Base-by-base conservation (phyloP, 495 filamentous ascomycete genomes). In the Acidomyces sp. region DNA sequence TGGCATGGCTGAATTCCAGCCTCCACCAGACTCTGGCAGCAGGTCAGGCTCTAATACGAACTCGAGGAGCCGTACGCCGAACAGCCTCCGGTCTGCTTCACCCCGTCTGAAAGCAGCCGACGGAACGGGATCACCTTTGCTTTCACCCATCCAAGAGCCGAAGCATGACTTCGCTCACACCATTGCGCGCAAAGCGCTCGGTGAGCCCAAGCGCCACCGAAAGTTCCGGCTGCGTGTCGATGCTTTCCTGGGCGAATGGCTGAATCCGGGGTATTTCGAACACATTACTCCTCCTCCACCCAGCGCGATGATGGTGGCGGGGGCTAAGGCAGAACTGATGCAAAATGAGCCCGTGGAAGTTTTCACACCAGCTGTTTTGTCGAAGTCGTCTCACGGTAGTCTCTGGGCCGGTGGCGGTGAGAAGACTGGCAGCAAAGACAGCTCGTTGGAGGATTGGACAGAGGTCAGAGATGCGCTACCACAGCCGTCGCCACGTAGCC, bases 171-270 rank as follows among this genome's bases (percentile, higher is more conserved):
- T 50, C 6, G 41, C 36, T 17, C 47, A 46, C 32, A 38, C 36
- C 3, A 32, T 43, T 17, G 48, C 43, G 0, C 20, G 43, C 19
- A 34, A 23, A 22, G 32, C 45, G 35, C 20, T 43, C 22, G 17
- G 28, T n/a, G 43, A 39, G 33, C 39, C 23, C 6, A 38, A 53
- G 39, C 30, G 35, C 6, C 29, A 60, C 25, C 63, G 66, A 25
- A 82, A 70, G 54, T 65, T 72, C 2, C 60, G 75, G 6, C 55
- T 96, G 35, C 79, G 90, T 1, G 69, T 96, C 5, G 92, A 96
- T 61, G 78, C 92, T 0, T 92, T 87, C 55, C 69, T 96, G 2
- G 92, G 92, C 12, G 90, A 99, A 64, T 99, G 90, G 90, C 67
- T 96, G 29, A 80, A 79, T 3, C 83, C 84, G 3, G 78, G 85